Base-by-base conservation (phyloP, 352 stramenopile species). In the Globisporangium radiosum region DNA sequence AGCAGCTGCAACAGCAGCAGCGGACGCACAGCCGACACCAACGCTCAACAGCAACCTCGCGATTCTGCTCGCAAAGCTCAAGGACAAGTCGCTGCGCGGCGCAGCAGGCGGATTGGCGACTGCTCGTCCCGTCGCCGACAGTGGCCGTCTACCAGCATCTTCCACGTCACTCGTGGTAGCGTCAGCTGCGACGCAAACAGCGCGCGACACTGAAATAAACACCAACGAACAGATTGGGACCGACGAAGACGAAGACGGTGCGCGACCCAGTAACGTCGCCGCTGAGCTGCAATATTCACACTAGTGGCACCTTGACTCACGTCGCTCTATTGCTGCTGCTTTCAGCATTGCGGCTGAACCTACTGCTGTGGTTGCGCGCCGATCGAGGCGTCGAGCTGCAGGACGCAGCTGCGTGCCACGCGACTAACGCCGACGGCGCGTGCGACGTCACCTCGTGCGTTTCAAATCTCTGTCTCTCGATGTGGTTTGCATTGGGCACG, bases 381-480 rank as follows among this genome's bases (percentile, higher is more conserved):
- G 75, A 88, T 53, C 68, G 63, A 36, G 78, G 76, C 17, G 75
- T 88, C 1, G 59, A 87, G 17, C 64, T 88, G 7, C 67, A 79
- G 8, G 69, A 76, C 36, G 19, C 69, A 2, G 45, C 48, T 0
- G 64, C 68, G 44, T 87, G 78, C 39, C 54, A 71, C 15, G 48
- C 66, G 7, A 69, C 71, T 7, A 75, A 68, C 1, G 59, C 69
- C 14, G 42, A 56, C 14, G 65, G 65, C 7, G 64, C 60, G 1
- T 88, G 78, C 42, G 65, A 74, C 8, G 62, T 85, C 8, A 84
- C 59, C 54, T 59, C 66, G 78, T 88, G 65, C 48, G 63, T 53
- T 19, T 36, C 37, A 37, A 37, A 5, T 53, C 25, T 47, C 52
- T 43, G 14, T 15, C n/a, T 19, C 15, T 56, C 43, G 25, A 33